Conservation (phyloP, 1,284 basidiomycete genomes). For the Ceratobasidium sp. region DNA sequence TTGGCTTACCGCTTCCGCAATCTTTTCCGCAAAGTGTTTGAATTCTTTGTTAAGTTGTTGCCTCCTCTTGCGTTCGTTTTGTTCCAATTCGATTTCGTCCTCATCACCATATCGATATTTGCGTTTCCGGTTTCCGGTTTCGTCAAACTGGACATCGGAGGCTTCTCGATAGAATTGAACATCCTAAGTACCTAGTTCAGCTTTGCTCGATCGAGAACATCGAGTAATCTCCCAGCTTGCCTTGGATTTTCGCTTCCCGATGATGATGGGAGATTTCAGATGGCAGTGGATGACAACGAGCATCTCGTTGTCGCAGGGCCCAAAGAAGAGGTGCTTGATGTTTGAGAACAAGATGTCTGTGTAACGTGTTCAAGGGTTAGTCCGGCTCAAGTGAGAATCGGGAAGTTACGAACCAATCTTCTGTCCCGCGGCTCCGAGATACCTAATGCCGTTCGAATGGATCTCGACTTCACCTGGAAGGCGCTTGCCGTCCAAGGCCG, state of each 20-base stretch:
- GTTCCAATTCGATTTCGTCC: conserved; percentile 99
- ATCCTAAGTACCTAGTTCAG: conserved; percentile 61
- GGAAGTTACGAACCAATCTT: conserved; percentile 75
- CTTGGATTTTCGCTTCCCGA: conserved; percentile 97
- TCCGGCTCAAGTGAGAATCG: background rate
- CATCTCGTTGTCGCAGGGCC: conserved; percentile 96
- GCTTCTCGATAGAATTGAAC: conserved; percentile 99
- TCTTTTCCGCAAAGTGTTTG: conserved; percentile 90
- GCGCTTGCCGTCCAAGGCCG: conserved; percentile 91
- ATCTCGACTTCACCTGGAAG: conserved; percentile 96
- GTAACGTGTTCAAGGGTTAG: conserved; percentile 36
- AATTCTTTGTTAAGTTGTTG: conserved; percentile 95
- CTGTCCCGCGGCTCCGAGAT: conserved; percentile 88
- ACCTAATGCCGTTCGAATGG: conserved; percentile 96
- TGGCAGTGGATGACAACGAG: conserved; percentile 95
- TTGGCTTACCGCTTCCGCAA: conserved; percentile 79
- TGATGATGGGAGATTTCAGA: conserved; percentile 95
- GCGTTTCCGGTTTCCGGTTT: conserved; percentile 98
- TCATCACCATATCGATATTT: conserved; percentile 98
- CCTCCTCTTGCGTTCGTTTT: conserved; percentile 91
- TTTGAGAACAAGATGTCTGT: conserved; percentile 94
- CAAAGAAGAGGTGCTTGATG: conserved; percentile 99
- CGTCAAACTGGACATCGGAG: conserved; percentile 97
- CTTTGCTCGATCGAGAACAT: background rate
- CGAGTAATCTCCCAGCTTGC: conserved; percentile 51